Percentiles rank a stretch among this genome's conserved stretches.
Evolutionary conservation across 352 stramenopile genomes (phyloP).

Genomic region (Pilasporangium apinafurcum): DNA sequence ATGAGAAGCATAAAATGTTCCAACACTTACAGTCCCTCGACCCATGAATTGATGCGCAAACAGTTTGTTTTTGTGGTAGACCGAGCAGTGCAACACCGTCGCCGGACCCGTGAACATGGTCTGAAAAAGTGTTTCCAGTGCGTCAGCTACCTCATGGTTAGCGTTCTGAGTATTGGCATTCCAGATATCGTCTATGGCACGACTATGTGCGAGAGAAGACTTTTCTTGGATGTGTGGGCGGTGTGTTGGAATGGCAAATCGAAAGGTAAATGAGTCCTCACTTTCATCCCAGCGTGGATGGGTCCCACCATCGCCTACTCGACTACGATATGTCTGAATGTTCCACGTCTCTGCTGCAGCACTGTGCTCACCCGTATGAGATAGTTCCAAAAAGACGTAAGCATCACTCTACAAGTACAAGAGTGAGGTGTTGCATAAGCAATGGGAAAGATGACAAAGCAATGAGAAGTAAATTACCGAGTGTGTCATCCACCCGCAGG

Average conservation of each 20-base stretch:
- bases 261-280: conserved; percentile 63
- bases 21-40: conserved; percentile 36
- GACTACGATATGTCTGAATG: conserved; percentile 69
- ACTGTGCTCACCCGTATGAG: conserved; percentile 16
- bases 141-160: conserved; percentile 23
- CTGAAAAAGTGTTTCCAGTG: conserved; percentile 54
- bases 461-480: conserved; percentile 25
- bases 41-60: conserved; percentile 76
- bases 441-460: background rate
- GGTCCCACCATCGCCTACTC: conserved; percentile 35
- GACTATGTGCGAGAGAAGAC: background rate
- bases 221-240: conserved; percentile 28
- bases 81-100: conserved; percentile 41
- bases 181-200: conserved; percentile 28
- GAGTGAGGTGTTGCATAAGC: background rate
- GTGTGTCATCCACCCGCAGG: conserved; percentile 56
- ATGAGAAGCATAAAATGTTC: background rate
- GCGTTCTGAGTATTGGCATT: conserved; percentile 19
- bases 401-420: conserved; percentile 39
- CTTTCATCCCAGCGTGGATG: conserved; percentile 44
- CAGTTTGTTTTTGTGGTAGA: conserved; percentile 81
- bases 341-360: conserved; percentile 59
- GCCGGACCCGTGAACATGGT: conserved; percentile 59
- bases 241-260: conserved; percentile 74
- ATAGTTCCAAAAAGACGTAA: conserved; percentile 73